Evolutionary conservation across 345 rosid species (phyloP).

Genomic region (Dipteronia dyeriana): DNA sequence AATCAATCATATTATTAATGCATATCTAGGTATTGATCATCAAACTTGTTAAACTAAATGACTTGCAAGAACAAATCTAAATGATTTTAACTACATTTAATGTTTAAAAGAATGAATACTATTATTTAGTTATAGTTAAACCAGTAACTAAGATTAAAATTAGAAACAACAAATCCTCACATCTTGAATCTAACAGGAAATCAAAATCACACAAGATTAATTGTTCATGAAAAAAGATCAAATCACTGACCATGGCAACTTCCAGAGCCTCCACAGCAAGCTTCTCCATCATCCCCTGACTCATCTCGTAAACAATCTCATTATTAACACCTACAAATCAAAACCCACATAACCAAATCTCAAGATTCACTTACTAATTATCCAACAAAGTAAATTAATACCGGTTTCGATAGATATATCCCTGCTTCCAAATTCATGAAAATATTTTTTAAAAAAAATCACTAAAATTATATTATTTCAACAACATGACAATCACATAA

Average conservation of each 20-base stretch:
- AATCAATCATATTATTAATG: too few relatives aligned
- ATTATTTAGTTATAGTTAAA: too few relatives aligned
- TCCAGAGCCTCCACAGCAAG: conserved; percentile 76
- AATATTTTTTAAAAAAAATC: too few relatives aligned
- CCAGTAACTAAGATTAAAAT: too few relatives aligned
- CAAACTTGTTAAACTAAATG: too few relatives aligned
- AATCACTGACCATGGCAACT: conserved; percentile 66
- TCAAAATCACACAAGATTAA: not conserved
- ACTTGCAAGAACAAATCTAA: too few relatives aligned
- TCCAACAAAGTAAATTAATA: not conserved
- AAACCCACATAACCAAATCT: conserved; percentile 1
- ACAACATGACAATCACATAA: conserved; percentile 44
- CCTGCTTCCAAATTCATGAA: too few relatives aligned
- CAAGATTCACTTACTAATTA: not conserved
- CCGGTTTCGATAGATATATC: not conserved
- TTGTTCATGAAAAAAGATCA: not conserved
- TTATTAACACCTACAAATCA: conserved; percentile 51
- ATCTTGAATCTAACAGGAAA: not conserved
- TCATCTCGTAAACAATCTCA: conserved; percentile 57
- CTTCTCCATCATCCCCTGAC: conserved; percentile 71
- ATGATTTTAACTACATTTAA: too few relatives aligned
- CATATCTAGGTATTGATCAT: too few relatives aligned
- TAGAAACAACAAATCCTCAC: not conserved
- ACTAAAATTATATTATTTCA: too few relatives aligned
- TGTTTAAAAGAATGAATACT: too few relatives aligned